Percentiles rank a stretch among this genome's conserved stretches.
Conservation (phyloP, 1,139 yeast genomes). For the Yamadazyma kanchanaburiensis region DNA sequence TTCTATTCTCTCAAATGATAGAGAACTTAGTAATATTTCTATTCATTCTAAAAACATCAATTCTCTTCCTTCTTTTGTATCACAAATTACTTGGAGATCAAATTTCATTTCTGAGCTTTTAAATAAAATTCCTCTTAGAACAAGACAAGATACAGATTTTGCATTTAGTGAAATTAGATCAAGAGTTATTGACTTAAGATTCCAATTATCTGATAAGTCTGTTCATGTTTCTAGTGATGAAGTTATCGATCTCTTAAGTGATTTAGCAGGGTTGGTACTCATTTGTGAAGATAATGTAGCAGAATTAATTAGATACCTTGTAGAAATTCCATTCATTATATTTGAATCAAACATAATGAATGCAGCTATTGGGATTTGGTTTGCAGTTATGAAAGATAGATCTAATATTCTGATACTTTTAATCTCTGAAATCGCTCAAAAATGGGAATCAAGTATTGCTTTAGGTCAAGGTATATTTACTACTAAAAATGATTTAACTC, state of each 20-base stretch:
- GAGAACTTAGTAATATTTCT: conserved; percentile 44
- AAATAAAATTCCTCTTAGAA: conserved; percentile 31
- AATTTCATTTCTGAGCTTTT: conserved; percentile 42
- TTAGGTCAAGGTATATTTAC: conserved; percentile 65
- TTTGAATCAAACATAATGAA: conserved; percentile 63
- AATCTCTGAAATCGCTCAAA: conserved; percentile 62
- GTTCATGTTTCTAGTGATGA: conserved; percentile 21
- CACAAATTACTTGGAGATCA: conserved; percentile 77
- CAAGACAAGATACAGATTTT: conserved; percentile 25
- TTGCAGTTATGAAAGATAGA: conserved; percentile 67
- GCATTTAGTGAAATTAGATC: conserved; percentile 22
- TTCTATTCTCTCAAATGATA: conserved; percentile 58
- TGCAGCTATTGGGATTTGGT: conserved; percentile 75
- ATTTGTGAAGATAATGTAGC: conserved; percentile 45
- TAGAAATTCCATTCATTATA: conserved; percentile 65
- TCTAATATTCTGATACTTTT: conserved; percentile 58
- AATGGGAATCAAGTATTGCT: conserved; percentile 68
- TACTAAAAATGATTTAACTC: conserved; percentile 50
- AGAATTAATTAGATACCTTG: conserved; percentile 55
- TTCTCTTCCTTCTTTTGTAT: conserved; percentile 68
- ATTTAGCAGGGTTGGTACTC: conserved; percentile 47
- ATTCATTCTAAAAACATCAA: conserved; percentile 36
- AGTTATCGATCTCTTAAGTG: conserved; percentile 45
- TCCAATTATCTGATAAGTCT: conserved; percentile 10
- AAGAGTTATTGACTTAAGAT: conserved; percentile 14